Evolutionary conservation across 441 rosid genomes (phyloP).

Genomic region (Metrosideros polymorpha): DNA sequence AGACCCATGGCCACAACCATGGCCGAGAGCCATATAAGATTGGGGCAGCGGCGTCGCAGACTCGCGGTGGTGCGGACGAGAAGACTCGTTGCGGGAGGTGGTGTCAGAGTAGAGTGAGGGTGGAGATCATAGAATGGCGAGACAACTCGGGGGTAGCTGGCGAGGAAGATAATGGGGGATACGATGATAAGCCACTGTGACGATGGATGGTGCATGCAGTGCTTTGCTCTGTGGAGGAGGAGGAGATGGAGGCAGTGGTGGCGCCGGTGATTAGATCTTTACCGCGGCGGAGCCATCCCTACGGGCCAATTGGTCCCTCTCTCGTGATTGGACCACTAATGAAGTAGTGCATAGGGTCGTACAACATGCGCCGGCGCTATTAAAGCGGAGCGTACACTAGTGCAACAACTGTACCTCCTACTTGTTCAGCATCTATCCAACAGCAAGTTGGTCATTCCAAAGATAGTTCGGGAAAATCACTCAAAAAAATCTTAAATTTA

Average conservation of each 20-base stretch:
- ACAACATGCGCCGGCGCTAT: neutral
- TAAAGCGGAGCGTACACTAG: neutral
- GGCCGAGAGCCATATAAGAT: neutral
- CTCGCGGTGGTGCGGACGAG: neutral
- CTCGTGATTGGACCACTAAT: too few relatives aligned
- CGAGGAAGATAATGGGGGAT: neutral
- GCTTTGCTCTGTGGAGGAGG: neutral
- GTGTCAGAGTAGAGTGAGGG: neutral
- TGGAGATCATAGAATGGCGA: neutral
- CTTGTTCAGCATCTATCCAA: neutral
- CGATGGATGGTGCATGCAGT: neutral
- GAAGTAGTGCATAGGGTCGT: neutral
- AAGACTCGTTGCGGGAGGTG: neutral
- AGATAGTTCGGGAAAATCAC: too few relatives aligned
- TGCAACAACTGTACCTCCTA: neutral
- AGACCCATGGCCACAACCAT: neutral
- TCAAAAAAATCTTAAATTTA: too few relatives aligned
- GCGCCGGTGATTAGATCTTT: rapidly evolving
- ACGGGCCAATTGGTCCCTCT: neutral
- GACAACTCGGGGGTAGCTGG: neutral
- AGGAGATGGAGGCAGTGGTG: neutral
- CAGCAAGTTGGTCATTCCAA: neutral
- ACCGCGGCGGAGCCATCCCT: too few relatives aligned
- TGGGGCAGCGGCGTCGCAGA: rapidly evolving
- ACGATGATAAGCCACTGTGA: neutral